A percentile compares a stretch with the other conserved stretches of the same genome.
Conservation (phyloP, 116 monocot species). For the Trichopus zeylanicus region DNA sequence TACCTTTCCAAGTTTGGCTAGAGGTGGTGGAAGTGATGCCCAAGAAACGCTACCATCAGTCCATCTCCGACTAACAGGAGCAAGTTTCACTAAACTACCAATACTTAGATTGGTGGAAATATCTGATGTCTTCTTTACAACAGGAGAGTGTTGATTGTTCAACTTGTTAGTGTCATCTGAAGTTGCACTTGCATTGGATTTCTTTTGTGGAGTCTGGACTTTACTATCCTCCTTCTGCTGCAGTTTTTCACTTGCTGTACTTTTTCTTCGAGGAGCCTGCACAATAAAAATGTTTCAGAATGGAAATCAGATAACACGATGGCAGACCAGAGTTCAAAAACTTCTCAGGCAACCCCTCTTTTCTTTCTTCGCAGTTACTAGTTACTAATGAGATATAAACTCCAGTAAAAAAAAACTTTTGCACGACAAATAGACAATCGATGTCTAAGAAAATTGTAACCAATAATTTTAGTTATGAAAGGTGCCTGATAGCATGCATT, state of each 20-base stretch:
- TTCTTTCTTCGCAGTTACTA: background rate
- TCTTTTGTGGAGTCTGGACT: constrained; percentile 34
- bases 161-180: constrained; percentile 33
- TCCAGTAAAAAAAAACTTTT: background rate
- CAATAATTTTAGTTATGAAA: background rate
- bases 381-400: background rate
- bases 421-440: too few species aligned
- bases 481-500: too few species aligned
- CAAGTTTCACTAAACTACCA: constrained; percentile 51
- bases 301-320: background rate
- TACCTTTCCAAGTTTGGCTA: constrained; percentile 91
- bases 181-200: constrained; percentile 21
- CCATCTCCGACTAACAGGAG: constrained; percentile 41
- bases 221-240: constrained; percentile 40
- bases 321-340: background rate
- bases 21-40: constrained; percentile 55
- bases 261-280: constrained; percentile 48
- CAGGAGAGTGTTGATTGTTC: constrained; percentile 29
- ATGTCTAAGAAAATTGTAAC: too few species aligned
- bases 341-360: background rate
- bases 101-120: constrained; percentile 21
- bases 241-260: constrained; percentile 26
- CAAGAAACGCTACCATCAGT: constrained; percentile 75
- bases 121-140: constrained; percentile 43
- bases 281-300: background rate